phyloP scores from a whole-genome alignment of 768 basidiomycete genomes.

The Rhizopogon roseolus region DNA sequence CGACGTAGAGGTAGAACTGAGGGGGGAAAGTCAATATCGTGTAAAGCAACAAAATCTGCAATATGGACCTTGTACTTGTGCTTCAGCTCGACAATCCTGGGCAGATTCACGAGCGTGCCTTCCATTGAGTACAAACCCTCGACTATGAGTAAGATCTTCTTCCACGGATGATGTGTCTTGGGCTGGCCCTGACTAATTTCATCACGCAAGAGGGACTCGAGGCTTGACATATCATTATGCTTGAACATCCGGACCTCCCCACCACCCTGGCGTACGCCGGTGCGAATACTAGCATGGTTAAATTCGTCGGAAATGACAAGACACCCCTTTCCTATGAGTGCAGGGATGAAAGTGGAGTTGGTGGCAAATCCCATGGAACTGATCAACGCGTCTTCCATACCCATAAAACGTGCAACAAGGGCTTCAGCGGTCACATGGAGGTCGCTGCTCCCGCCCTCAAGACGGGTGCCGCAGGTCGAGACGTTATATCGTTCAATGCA shows the following conservation, averaged over 20 bases:
- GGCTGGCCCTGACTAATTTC: slow-evolving; percentile 97
- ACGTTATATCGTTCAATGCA: slow-evolving; percentile 78
- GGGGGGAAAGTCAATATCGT: slow-evolving; percentile 30
- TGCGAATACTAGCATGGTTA: slow-evolving; percentile 94
- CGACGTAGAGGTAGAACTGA: slow-evolving; percentile 93
- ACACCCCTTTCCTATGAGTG: slow-evolving; percentile 85
- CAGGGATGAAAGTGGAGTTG: slow-evolving; percentile 90
- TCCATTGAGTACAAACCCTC: slow-evolving; percentile 99
- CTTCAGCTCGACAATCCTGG: slow-evolving; percentile 80
- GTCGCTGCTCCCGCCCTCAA: slow-evolving; percentile 85
- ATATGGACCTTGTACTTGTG: slow-evolving; percentile 82
- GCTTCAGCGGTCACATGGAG: slow-evolving; percentile 80
- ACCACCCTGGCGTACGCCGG: slow-evolving; percentile 85
- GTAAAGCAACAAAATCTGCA: slow-evolving; percentile 7
- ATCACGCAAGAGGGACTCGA: slow-evolving; percentile 82
- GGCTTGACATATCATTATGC: slow-evolving; percentile 87
- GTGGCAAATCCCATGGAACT: slow-evolving; percentile 95
- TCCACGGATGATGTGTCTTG: slow-evolving; percentile 98
- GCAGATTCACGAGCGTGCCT: slow-evolving; percentile 85
- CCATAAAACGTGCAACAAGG: slow-evolving; percentile 86
- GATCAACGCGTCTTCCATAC: slow-evolving; percentile 85
- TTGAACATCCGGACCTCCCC: slow-evolving; percentile 91
- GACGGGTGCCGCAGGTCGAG: slow-evolving; percentile 67
- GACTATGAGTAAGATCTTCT: slow-evolving; percentile 92
- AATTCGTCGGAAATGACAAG: slow-evolving; percentile 95